Conservation (phyloP, 805 yeast species). For the Saccharomycopsis lassenensis region DNA sequence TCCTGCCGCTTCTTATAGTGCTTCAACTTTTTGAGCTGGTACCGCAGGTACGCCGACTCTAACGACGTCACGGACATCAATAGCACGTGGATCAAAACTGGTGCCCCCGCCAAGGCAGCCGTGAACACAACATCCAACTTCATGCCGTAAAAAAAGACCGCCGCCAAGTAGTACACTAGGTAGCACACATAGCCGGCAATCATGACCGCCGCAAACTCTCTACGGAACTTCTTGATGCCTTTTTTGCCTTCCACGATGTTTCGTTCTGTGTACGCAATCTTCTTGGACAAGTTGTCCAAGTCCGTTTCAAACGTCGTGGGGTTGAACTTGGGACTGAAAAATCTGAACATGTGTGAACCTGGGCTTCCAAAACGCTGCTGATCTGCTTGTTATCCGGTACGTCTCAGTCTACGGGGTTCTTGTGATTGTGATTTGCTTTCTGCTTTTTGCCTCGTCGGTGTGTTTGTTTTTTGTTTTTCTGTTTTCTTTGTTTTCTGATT, state of each 20-base stretch:
- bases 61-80: too few relatives aligned
- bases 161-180: too few relatives aligned
- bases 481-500: too few relatives aligned
- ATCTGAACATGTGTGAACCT: neutral
- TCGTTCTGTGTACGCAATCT: slow-evolving; percentile 4
- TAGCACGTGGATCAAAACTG: too few relatives aligned
- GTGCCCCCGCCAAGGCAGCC: too few relatives aligned
- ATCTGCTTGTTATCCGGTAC: neutral
- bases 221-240: slow-evolving; percentile 2
- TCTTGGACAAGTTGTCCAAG: slow-evolving; percentile 16
- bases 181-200: too few relatives aligned
- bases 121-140: too few relatives aligned
- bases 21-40: slow-evolving; percentile 8
- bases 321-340: slow-evolving; percentile 10
- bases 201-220: too few relatives aligned
- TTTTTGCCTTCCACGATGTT: slow-evolving; percentile 2
- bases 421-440: neutral
- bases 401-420: neutral
- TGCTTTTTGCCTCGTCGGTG: too few relatives aligned
- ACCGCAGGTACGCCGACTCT: too few relatives aligned
- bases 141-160: too few relatives aligned
- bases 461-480: too few relatives aligned
- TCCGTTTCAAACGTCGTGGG: slow-evolving; percentile 16
- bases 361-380: neutral
- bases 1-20: slow-evolving; percentile 8